Conservation (phyloP, 805 yeast genomes). For the Groenewaldozyma tartarivorans region DNA sequence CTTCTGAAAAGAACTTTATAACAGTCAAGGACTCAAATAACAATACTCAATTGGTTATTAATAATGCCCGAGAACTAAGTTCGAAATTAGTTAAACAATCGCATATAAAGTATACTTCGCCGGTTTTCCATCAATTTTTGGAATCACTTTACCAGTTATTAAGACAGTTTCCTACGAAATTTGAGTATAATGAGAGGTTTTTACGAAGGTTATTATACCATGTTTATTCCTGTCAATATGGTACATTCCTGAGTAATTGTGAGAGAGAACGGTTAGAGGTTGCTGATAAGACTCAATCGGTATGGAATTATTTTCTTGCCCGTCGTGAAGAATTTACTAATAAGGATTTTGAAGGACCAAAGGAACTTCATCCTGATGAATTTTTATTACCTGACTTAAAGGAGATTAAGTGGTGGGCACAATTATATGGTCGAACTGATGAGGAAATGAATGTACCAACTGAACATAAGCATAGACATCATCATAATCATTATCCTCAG, state of each 20-base stretch:
- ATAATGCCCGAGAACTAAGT: slow-evolving; percentile 31
- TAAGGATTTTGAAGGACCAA: slow-evolving; percentile 30
- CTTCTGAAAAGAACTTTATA: slow-evolving; percentile 29
- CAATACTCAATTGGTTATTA: slow-evolving; percentile 36
- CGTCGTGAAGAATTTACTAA: slow-evolving; percentile 62
- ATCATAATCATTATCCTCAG: neutral
- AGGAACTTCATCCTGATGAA: slow-evolving; percentile 17
- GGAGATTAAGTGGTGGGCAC: slow-evolving; percentile 82
- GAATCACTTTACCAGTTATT: slow-evolving; percentile 80
- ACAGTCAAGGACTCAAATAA: slow-evolving; percentile 22
- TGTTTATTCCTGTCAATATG: slow-evolving; percentile 88
- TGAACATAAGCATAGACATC: neutral
- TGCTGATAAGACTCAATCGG: slow-evolving; percentile 53
- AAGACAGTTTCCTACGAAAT: slow-evolving; percentile 57
- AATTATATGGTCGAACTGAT: slow-evolving; percentile 66
- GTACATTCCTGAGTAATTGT: slow-evolving; percentile 71
- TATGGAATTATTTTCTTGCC: slow-evolving; percentile 89
- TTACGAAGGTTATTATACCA: slow-evolving; percentile 79
- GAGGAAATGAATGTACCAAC: slow-evolving; percentile 44
- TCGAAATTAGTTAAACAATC: slow-evolving; percentile 41
- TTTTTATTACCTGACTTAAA: slow-evolving; percentile 52
- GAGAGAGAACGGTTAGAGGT: slow-evolving; percentile 53
- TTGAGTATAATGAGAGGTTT: slow-evolving; percentile 86
- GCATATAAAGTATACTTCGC: slow-evolving; percentile 61
- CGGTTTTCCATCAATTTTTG: slow-evolving; percentile 87